Conservation (phyloP, 2,329 filamentous ascomycete species). For the Drechslera avenae region DNA sequence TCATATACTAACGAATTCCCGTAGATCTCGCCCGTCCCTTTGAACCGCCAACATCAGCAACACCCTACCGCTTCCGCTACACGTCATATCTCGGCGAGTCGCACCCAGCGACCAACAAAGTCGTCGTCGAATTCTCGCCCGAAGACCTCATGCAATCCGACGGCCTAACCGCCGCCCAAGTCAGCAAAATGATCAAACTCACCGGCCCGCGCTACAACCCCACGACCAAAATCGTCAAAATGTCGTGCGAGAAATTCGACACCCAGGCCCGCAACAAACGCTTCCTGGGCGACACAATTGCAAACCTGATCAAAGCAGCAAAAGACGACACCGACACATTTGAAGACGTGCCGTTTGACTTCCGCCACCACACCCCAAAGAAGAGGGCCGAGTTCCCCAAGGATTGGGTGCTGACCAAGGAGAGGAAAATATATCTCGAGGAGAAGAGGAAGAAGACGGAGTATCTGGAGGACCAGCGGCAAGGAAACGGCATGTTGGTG, state of each 20-base stretch:
- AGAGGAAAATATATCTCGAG: slow-evolving; percentile 70
- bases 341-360: slow-evolving; percentile 86
- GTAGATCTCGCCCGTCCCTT: slow-evolving; percentile 85
- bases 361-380: slow-evolving; percentile 79
- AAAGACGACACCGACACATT: slow-evolving; percentile 79
- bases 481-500: slow-evolving; percentile 62
- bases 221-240: slow-evolving; percentile 77
- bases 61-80: slow-evolving; percentile 90
- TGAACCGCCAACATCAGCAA: slow-evolving; percentile 66
- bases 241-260: slow-evolving; percentile 87
- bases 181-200: slow-evolving; percentile 84
- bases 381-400: slow-evolving; percentile 73
- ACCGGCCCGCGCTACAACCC: slow-evolving; percentile 88
- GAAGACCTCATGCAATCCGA: slow-evolving; percentile 74
- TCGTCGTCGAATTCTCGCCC: slow-evolving; percentile 87
- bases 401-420: slow-evolving; percentile 78
- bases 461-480: slow-evolving; percentile 60
- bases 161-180: slow-evolving; percentile 69
- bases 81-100: slow-evolving; percentile 94
- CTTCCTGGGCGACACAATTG: slow-evolving; percentile 81
- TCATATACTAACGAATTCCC: neutral
- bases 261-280: slow-evolving; percentile 95
- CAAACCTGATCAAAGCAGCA: slow-evolving; percentile 74
- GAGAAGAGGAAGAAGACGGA: slow-evolving; percentile 60
- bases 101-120: slow-evolving; percentile 90